Evolutionary conservation across 495 filamentous ascomycete species (phyloP).

Genomic region (Neurospora africana): DNA sequence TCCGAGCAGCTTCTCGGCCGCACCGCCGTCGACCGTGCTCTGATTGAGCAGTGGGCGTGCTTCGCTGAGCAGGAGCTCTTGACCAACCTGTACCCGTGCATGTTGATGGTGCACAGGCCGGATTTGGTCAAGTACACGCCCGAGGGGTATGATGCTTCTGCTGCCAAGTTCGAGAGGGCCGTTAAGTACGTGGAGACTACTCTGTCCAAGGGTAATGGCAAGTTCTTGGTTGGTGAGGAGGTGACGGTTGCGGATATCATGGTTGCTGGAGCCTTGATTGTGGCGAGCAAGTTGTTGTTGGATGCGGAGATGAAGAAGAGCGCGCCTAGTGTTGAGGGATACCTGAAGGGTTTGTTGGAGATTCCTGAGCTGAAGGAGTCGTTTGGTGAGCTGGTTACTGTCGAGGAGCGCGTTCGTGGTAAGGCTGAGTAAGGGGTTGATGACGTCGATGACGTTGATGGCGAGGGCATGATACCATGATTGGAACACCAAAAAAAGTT

Average conservation of each 20-base stretch:
- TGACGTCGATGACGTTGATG: neutral
- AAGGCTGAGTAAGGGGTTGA: neutral
- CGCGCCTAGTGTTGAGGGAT: constrained; percentile 33
- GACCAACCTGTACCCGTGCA: constrained; percentile 18
- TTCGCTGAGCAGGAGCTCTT: constrained; percentile 39
- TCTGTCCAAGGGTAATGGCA: constrained; percentile 24
- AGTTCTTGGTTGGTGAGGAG: constrained; percentile 39
- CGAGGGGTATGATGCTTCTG: constrained; percentile 19
- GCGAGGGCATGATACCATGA: neutral
- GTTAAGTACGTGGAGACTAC: constrained; percentile 33
- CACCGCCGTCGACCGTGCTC: constrained; percentile 35
- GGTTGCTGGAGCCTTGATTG: constrained; percentile 29
- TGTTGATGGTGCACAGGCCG: constrained; percentile 14
- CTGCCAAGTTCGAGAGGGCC: constrained; percentile 22
- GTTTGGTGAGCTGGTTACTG: constrained; percentile 34
- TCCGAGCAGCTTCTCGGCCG: constrained; percentile 40
- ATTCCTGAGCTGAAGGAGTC: constrained; percentile 40
- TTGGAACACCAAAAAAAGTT: neutral
- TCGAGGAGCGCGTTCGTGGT: constrained; percentile 25
- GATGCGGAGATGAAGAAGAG: constrained; percentile 41
- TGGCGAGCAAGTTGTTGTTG: constrained; percentile 32
- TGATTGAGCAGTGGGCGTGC: constrained; percentile 40
- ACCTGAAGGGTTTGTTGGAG: constrained; percentile 32
- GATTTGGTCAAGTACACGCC: constrained; percentile 28
- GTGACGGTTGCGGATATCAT: constrained; percentile 46